Evolutionary conservation across 2,329 filamentous ascomycete species (phyloP), one percentile per base, ranked within the genome.

Genomic region (Botrytis fragariae): DNA sequence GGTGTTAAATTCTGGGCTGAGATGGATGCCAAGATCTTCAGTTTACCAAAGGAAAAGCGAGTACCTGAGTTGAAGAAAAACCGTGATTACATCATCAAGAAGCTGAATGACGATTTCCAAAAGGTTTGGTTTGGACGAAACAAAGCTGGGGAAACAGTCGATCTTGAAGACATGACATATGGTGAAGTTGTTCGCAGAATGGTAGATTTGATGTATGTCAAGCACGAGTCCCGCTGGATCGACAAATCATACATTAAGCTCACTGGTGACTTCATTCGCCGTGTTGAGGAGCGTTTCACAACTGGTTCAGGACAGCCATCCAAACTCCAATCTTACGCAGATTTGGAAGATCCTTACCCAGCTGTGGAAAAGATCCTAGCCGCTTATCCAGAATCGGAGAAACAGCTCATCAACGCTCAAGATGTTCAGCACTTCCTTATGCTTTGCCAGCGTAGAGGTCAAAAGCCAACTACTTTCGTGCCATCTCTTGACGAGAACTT

Each of bases 21-120:
- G 85, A 97, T 99, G 94, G 96, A 99, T 81, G 90, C 97, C 83
- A 98, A 97, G 85, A 98, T 99, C 80, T 99, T 99, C 86, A 92
- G 90, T 81, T 86, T 99, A 67, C 95, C 97, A 83, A 98, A 86
- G 74, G 94, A 95, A 81, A 97, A 98, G 87, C 91, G 94, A 60
- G 86, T 97, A 35, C 88, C 92, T 2, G 94, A 96, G 84, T 87
- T 98, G 60, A 93, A 94, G 86, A 97, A 96, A 85, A 91, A 93
- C 81, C 91, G 93, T 70, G 91, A 93, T 67, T 92, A 97, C 84
- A 97, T 97, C 82, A 97, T 98, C 84, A 92, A 95, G 86, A 96
- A 95, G 83, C 89, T 98, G 78, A 98, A 98, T 80, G 94, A 95
- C 76, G 94, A 98, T 82, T 98, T 95, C 87, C 94, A 97, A 79